Evolutionary conservation across 2,329 filamentous ascomycete species (phyloP).

Genomic region (Aspergillus versicolor): DNA sequence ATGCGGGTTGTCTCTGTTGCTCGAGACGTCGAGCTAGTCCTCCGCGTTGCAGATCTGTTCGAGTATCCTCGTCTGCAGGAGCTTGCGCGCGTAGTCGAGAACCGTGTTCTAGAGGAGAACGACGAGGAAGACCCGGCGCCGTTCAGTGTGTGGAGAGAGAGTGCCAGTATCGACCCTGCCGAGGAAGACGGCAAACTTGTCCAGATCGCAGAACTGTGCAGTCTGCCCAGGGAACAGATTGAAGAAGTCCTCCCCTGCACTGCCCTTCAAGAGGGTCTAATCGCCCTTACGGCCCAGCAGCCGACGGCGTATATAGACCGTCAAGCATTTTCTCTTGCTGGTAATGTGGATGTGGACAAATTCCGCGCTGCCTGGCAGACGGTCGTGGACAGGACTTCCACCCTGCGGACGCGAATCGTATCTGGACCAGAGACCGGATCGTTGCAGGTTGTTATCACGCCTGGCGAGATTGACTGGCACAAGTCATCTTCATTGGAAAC

Average conservation of each 20-base stretch:
- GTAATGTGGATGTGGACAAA: neutral
- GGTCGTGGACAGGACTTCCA: neutral
- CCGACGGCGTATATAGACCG: neutral
- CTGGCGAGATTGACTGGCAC: neutral
- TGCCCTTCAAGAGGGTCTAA: neutral
- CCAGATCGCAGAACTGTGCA: neutral
- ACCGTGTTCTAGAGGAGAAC: neutral
- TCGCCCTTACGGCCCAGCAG: neutral
- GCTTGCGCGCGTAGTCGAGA: neutral
- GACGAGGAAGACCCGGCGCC: neutral
- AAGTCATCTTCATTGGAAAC: neutral
- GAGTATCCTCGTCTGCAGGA: neutral
- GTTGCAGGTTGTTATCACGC: neutral
- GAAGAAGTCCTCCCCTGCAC: neutral
- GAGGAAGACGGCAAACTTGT: neutral
- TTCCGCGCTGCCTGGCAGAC: neutral
- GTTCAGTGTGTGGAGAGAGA: neutral
- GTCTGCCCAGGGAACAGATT: neutral
- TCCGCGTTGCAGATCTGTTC: neutral
- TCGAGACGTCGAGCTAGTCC: neutral
- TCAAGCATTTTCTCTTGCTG: neutral
- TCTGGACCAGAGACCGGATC: neutral
- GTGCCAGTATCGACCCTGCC: neutral
- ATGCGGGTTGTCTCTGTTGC: slow-evolving; percentile 12
- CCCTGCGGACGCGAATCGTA: neutral